A percentile compares a stretch with the other conserved stretches of the same genome.
Conservation (phyloP, 192 early-diverging fungal genomes). For the Linnemannia schmuckeri region DNA sequence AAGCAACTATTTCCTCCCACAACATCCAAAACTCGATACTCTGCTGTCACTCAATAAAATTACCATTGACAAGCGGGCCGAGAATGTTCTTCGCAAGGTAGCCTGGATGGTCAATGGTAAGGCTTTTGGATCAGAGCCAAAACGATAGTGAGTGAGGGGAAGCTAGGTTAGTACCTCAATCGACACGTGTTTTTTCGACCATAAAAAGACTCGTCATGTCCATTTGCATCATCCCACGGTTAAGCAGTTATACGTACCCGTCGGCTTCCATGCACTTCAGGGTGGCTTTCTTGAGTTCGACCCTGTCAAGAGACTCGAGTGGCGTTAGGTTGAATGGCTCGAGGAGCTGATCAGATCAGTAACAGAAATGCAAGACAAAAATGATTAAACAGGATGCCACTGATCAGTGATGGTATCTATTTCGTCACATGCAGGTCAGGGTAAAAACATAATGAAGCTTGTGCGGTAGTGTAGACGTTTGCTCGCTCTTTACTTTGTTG, state of each 20-base stretch:
- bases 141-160: not conserved
- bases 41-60: not conserved
- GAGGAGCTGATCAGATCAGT: constrained; percentile 15
- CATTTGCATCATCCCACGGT: no score
- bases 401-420: not conserved
- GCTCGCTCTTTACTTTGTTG: constrained; percentile 9
- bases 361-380: not conserved
- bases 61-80: not conserved
- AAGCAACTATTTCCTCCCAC: not conserved
- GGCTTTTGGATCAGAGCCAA: not conserved
- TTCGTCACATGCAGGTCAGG: not conserved
- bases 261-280: constrained; percentile 16
- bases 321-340: constrained; percentile 22
- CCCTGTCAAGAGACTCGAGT: not conserved
- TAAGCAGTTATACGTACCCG: constrained; percentile 12
- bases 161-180: not conserved
- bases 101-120: not conserved
- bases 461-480: not conserved
- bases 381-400: not conserved
- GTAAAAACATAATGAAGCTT: not conserved
- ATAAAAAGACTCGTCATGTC: no score
- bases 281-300: constrained; percentile 30
- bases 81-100: constrained; percentile 21
- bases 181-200: not conserved
- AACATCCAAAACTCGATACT: no score